These are phyloP conservation scores for Alloascoidea africana DNA, from an alignment of 805 yeast species.

Conservation along the genomic window DNA sequence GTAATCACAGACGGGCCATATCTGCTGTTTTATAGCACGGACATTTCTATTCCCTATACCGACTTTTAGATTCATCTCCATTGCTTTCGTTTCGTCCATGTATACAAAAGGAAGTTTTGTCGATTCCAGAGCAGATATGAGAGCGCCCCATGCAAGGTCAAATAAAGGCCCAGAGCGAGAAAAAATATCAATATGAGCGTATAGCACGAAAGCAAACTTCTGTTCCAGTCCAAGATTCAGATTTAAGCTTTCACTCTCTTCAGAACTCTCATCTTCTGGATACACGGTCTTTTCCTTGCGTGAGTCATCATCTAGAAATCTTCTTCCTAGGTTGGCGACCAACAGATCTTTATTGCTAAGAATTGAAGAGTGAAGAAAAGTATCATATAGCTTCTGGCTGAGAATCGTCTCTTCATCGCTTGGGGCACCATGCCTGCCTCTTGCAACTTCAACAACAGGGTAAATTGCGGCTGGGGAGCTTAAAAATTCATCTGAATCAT, in stretches of 20 bases:
- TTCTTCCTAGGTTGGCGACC: slow-evolving; percentile 37
- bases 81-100: slow-evolving; percentile 43
- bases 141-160: slow-evolving; percentile 60
- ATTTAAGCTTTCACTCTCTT: slow-evolving; percentile 9
- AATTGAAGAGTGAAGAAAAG: slow-evolving; percentile 39
- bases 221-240: slow-evolving; percentile 18
- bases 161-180: slow-evolving; percentile 72
- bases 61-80: slow-evolving; percentile 24
- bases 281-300: slow-evolving; percentile 25
- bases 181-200: slow-evolving; percentile 62
- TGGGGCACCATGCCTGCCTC: slow-evolving; percentile 71
- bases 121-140: slow-evolving; percentile 44
- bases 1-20: slow-evolving; percentile 37
- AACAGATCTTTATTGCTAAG: slow-evolving; percentile 34
- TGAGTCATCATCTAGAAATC: slow-evolving; percentile 34
- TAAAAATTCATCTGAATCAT: slow-evolving; percentile 19
- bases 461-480: slow-evolving; percentile 30
- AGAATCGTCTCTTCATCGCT: slow-evolving; percentile 73
- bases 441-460: slow-evolving; percentile 62
- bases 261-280: slow-evolving; percentile 22
- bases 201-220: slow-evolving; percentile 39
- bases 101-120: slow-evolving; percentile 54
- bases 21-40: slow-evolving; percentile 31
- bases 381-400: slow-evolving; percentile 49
- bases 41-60: slow-evolving; percentile 38